These are phyloP conservation scores for Xylaria flabelliformis DNA, from an alignment of 495 filamentous ascomycete genomes.

Conservation along the genomic window DNA sequence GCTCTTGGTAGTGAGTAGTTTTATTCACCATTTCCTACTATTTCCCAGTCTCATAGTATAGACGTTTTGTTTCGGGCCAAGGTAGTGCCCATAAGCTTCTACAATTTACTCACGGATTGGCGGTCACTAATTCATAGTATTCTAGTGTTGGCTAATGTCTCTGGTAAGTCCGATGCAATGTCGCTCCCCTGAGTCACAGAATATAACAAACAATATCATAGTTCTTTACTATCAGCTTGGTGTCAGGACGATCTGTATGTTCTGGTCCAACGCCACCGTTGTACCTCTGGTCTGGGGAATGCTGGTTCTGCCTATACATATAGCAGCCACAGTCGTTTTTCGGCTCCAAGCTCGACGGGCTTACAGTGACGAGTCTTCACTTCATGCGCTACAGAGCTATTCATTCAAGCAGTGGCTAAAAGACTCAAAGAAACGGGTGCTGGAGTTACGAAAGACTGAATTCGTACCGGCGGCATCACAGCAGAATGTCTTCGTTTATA, in stretches of 20 bases:
- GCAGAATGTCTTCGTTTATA: not conserved
- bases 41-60: not conserved
- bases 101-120: not conserved
- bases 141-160: slow-evolving; percentile 21
- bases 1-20: slow-evolving; percentile 14
- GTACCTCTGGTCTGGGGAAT: slow-evolving; percentile 28
- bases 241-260: slow-evolving; percentile 21
- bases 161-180: not conserved
- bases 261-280: slow-evolving; percentile 19
- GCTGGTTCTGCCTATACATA: slow-evolving; percentile 24
- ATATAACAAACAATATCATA: not conserved
- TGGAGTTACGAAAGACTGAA: not conserved
- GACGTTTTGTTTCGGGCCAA: not conserved
- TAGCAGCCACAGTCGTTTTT: slow-evolving; percentile 14
- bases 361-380: slow-evolving; percentile 2
- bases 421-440: not conserved
- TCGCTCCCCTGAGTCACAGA: not conserved
- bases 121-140: not conserved
- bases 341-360: slow-evolving; percentile 21
- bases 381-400: not conserved
- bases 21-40: not conserved
- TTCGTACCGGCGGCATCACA: slow-evolving; percentile 4
- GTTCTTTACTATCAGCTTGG: slow-evolving; percentile 29
- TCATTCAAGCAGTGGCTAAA: not conserved
- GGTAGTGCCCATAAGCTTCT: not conserved